phyloP scores from a whole-genome alignment of 495 filamentous ascomycete genomes.

The Penicilliopsis zonata region DNA sequence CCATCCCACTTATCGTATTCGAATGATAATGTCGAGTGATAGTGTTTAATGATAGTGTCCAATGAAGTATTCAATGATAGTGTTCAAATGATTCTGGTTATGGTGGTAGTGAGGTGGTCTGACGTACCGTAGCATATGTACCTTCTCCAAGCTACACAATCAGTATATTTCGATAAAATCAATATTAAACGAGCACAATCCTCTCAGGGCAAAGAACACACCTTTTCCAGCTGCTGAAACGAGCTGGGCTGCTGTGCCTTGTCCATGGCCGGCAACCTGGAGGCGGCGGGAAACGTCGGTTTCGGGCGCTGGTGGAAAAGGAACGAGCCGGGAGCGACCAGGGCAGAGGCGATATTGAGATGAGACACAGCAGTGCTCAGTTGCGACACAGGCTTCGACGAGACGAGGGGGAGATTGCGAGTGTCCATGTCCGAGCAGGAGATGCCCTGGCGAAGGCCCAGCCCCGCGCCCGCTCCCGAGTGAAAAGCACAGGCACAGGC shows the following conservation, averaged over 20 bases:
- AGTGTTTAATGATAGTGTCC: no score
- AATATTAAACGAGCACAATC: constrained; percentile 1
- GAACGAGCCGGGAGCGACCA: constrained; percentile 29
- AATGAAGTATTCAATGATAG: no score
- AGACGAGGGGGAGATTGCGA: no score
- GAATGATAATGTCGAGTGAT: no score
- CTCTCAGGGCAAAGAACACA: constrained; percentile 8
- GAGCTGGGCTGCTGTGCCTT: constrained; percentile 83
- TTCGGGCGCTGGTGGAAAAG: constrained; percentile 15
- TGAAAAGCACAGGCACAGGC: no score
- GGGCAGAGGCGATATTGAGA: constrained; percentile 19
- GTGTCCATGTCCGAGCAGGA: constrained; percentile 12
- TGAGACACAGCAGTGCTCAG: constrained; percentile 2
- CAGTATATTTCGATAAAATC: constrained; percentile 7
- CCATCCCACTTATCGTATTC: no score
- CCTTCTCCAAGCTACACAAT: constrained; percentile 72
- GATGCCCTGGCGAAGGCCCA: no score
- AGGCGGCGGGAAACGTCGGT: constrained; percentile 2
- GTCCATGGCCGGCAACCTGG: constrained; percentile 48
- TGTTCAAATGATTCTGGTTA: no score
- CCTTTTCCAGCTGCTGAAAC: constrained; percentile 97
- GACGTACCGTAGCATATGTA: constrained; percentile 90
- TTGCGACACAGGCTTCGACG: constrained; percentile 3
- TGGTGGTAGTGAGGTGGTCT: constrained; percentile 3
- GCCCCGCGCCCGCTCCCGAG: no score